phyloP scores from a whole-genome alignment of 164 flowering plant species.

The Dillenia suffruticosa region DNA sequence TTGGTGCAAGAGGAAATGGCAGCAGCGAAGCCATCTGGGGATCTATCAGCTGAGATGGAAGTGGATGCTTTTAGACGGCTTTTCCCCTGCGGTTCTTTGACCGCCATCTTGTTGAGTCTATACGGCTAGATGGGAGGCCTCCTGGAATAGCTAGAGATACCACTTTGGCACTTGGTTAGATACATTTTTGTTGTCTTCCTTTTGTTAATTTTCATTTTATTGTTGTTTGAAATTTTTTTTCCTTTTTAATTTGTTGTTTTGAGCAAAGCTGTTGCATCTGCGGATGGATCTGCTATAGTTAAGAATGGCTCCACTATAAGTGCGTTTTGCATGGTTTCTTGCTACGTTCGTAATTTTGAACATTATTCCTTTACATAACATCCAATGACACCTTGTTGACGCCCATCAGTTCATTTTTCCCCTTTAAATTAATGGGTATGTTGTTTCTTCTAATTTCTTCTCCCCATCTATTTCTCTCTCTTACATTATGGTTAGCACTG shows the following conservation, averaged over 20 bases:
- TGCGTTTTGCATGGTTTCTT: background rate
- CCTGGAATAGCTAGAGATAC: slow-evolving; percentile 69
- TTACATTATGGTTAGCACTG: too few relatives aligned
- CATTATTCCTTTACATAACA: background rate
- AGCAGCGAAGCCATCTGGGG: slow-evolving; percentile 23
- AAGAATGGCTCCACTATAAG: slow-evolving; percentile 81
- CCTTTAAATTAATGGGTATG: too few relatives aligned
- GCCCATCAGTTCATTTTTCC: too few relatives aligned
- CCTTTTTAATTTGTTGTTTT: background rate
- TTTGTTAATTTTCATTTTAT: background rate
- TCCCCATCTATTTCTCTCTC: too few relatives aligned
- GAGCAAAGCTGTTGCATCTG: slow-evolving; percentile 57
- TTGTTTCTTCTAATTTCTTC: too few relatives aligned
- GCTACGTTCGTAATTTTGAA: background rate
- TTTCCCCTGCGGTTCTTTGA: slow-evolving; percentile 86
- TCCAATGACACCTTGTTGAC: too few relatives aligned
- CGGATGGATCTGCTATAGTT: slow-evolving; percentile 80
- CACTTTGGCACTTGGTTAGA: slow-evolving; percentile 59
- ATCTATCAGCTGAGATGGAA: slow-evolving; percentile 81
- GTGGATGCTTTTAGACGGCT: slow-evolving; percentile 83
- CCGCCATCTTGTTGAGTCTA: slow-evolving; percentile 67
- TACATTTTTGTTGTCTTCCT: background rate
- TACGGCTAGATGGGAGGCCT: slow-evolving; percentile 75
- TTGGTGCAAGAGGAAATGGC: slow-evolving; percentile 30
- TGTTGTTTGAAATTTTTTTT: background rate